Evolutionary conservation across 1,139 yeast genomes (phyloP).

Genomic region (Taiozyma sp.): DNA sequence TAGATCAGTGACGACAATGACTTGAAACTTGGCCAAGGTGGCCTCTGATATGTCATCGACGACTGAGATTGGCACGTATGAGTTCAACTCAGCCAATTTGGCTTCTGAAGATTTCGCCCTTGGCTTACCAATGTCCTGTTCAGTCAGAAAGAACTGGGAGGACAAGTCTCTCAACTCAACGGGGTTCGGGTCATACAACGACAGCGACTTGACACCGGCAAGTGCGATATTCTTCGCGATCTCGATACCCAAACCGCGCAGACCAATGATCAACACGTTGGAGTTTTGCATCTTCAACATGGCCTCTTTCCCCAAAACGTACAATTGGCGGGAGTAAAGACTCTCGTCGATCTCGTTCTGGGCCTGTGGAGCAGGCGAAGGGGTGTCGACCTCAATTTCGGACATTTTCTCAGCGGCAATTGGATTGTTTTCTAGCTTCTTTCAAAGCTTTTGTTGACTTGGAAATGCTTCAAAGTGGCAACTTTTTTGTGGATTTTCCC

Average conservation of each 20-base stretch:
- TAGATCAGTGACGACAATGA: constrained; percentile 73
- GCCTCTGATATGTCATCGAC: constrained; percentile 47
- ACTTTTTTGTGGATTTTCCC: neutral
- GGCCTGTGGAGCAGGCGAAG: constrained; percentile 4
- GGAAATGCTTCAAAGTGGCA: neutral
- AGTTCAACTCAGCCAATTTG: constrained; percentile 74
- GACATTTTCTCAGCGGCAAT: neutral
- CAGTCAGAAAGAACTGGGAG: constrained; percentile 78
- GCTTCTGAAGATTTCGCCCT: constrained; percentile 68
- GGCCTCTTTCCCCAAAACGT: constrained; percentile 93
- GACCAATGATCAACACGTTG: constrained; percentile 80
- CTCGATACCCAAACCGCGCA: constrained; percentile 90
- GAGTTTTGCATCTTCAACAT: constrained; percentile 96
- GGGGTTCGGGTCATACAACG: constrained; percentile 78
- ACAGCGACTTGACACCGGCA: constrained; percentile 92
- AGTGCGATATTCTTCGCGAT: constrained; percentile 94
- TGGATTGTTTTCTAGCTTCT: neutral
- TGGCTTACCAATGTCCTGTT: constrained; percentile 65
- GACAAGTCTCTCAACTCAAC: constrained; percentile 71
- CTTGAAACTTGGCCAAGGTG: constrained; percentile 55
- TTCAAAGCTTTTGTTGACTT: neutral
- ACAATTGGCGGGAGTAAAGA: constrained; percentile 90
- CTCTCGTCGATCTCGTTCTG: constrained; percentile 75
- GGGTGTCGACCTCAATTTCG: neutral
- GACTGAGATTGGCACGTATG: constrained; percentile 84